Conservation (phyloP, 2,329 filamentous ascomycete genomes). For the Torrubiella hemipterigena region DNA sequence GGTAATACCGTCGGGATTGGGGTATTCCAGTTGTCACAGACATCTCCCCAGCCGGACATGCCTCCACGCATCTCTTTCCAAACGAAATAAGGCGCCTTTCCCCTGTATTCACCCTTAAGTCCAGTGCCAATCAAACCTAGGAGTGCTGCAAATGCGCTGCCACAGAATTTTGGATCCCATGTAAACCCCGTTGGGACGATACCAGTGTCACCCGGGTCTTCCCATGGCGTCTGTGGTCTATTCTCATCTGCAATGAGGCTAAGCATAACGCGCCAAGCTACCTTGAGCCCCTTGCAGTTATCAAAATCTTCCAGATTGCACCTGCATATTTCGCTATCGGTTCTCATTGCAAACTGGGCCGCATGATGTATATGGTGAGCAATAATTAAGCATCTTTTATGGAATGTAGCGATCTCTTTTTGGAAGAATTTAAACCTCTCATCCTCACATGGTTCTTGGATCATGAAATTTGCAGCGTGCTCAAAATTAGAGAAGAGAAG, state of each 20-base stretch:
- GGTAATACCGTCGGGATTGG: slow-evolving; percentile 3
- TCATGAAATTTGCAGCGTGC: slow-evolving; percentile 1
- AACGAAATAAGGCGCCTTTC: not conserved
- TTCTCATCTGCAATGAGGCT: slow-evolving; percentile 5
- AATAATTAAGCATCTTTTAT: slow-evolving; percentile 3
- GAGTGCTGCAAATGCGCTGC: slow-evolving; percentile 4
- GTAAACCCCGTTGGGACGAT: not conserved
- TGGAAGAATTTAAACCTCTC: slow-evolving; percentile 3
- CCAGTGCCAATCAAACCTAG: slow-evolving; percentile 2
- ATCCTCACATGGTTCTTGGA: slow-evolving; percentile 2
- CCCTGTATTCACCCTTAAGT: slow-evolving; percentile 1
- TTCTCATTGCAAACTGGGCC: not conserved
- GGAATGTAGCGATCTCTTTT: slow-evolving; percentile 2
- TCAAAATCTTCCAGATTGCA: not conserved
- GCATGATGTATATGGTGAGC: slow-evolving; percentile 1
- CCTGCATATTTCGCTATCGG: slow-evolving; percentile 1
- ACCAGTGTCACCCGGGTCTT: slow-evolving; percentile 1
- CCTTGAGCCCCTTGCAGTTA: slow-evolving; percentile 1
- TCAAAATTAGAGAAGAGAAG: slow-evolving; percentile 4
- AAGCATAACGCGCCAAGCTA: slow-evolving; percentile 1
- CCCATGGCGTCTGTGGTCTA: slow-evolving; percentile 1
- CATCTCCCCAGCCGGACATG: slow-evolving; percentile 1
- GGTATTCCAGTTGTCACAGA: slow-evolving; percentile 3
- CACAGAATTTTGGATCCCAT: slow-evolving; percentile 1
- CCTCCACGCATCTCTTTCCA: slow-evolving; percentile 4